Percentiles rank a stretch among this genome's conserved stretches.
phyloP scores from a whole-genome alignment of 495 filamentous ascomycete genomes.

The Xylaria bambusicola region DNA sequence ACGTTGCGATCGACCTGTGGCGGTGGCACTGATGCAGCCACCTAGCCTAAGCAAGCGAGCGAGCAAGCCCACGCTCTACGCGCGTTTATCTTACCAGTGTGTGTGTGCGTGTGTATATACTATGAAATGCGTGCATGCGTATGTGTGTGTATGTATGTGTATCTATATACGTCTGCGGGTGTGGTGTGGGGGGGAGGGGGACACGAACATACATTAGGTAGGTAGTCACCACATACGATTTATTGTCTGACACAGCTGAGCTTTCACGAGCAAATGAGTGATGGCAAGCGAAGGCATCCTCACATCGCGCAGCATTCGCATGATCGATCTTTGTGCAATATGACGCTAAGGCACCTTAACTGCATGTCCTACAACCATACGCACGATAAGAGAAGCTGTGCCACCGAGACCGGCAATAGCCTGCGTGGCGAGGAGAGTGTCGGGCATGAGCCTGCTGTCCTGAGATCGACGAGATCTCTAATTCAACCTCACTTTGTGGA shows the following conservation, averaged over 20 bases:
- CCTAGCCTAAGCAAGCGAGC: slow-evolving; percentile 8
- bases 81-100: slow-evolving; percentile 19
- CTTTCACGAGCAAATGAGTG: not conserved
- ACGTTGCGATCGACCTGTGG: slow-evolving; percentile 13
- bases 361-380: slow-evolving; percentile 17
- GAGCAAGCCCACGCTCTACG: slow-evolving; percentile 13
- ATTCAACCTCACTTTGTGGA: slow-evolving; percentile 10
- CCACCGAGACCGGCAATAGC: slow-evolving; percentile 14
- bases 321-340: slow-evolving; percentile 21
- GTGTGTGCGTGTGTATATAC: no score
- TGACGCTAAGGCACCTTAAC: slow-evolving; percentile 17
- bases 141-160: not conserved
- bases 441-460: slow-evolving; percentile 1
- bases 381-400: slow-evolving; percentile 19
- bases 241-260: slow-evolving; percentile 10
- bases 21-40: slow-evolving; percentile 23
- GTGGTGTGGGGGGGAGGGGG: not conserved
- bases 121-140: not conserved
- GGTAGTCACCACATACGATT: slow-evolving; percentile 10
- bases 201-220: slow-evolving; percentile 1
- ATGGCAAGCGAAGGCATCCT: slow-evolving; percentile 1
- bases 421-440: not conserved
- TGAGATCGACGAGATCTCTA: slow-evolving; percentile 17
- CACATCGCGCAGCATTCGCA: slow-evolving; percentile 17
- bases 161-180: not conserved